These are phyloP conservation scores for Fusarium humuli DNA, from an alignment of 2,329 filamentous ascomycete genomes.

Conservation along the genomic window DNA sequence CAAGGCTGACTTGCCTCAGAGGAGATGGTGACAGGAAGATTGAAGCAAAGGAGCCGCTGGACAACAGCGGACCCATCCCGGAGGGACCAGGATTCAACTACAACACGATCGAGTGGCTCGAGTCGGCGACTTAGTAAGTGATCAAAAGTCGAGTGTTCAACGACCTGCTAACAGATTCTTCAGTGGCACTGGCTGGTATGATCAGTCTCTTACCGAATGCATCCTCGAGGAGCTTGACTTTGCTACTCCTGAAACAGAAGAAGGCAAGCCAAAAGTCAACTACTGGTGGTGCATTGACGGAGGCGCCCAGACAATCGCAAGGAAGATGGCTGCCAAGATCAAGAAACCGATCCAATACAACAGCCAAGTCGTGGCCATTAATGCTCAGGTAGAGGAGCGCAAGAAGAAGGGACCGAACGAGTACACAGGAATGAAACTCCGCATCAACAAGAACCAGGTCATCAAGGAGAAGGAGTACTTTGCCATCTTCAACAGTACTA, in stretches of 20 bases:
- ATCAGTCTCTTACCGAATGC: conserved; percentile 34
- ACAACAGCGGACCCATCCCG: background rate
- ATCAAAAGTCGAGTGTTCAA: accelerated
- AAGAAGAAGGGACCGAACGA: background rate
- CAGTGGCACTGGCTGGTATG: conserved; percentile 41
- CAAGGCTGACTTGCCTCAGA: background rate
- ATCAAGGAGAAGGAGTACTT: conserved; percentile 29
- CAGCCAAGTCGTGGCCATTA: conserved; percentile 27
- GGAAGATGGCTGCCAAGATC: conserved; percentile 21
- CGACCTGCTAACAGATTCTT: accelerated
- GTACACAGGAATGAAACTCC: conserved; percentile 13
- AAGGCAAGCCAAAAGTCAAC: background rate
- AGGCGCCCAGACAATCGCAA: conserved; percentile 26
- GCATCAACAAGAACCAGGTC: background rate
- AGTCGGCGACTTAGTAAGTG: conserved; percentile 36
- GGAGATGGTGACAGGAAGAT: background rate
- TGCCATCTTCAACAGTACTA: conserved; percentile 37
- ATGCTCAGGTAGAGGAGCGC: conserved; percentile 4
- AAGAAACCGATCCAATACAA: conserved; percentile 18
- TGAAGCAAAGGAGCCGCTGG: background rate
- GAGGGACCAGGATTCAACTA: conserved; percentile 18
- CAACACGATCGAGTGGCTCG: conserved; percentile 42
- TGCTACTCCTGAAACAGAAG: background rate
- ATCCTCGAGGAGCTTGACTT: conserved; percentile 42
- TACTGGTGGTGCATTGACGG: conserved; percentile 41